Conservation (phyloP, 2,329 filamentous ascomycete genomes). For the Botrytis galanthina region DNA sequence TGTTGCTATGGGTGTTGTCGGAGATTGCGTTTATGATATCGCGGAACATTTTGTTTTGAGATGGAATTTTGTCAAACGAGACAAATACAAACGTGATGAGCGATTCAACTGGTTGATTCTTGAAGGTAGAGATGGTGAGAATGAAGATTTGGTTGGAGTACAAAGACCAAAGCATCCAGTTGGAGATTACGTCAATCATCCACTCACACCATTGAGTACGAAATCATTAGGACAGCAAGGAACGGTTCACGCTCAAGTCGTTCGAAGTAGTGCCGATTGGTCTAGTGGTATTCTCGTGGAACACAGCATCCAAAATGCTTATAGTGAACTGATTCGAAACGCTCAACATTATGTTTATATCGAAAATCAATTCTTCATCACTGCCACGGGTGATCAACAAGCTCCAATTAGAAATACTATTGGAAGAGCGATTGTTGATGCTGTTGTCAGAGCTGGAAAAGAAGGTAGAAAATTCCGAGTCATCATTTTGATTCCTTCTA, state of each 20-base stretch:
- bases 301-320: conserved; percentile 84
- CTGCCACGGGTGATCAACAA: conserved; percentile 86
- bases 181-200: conserved; percentile 82
- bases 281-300: conserved; percentile 85
- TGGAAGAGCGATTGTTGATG: conserved; percentile 86
- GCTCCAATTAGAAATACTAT: conserved; percentile 83
- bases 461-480: conserved; percentile 86
- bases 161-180: conserved; percentile 87
- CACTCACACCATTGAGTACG: conserved; percentile 63
- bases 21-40: conserved; percentile 88
- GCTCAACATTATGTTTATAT: conserved; percentile 95
- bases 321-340: conserved; percentile 77
- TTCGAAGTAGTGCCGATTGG: conserved; percentile 92
- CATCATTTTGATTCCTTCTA: conserved; percentile 84
- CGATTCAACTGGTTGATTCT: conserved; percentile 83
- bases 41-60: conserved; percentile 91
- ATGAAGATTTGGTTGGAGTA: conserved; percentile 84
- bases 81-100: conserved; percentile 92
- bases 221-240: conserved; percentile 66
- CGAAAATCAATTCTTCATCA: conserved; percentile 98
- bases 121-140: conserved; percentile 69
- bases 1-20: conserved; percentile 86
- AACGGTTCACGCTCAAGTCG: conserved; percentile 75
- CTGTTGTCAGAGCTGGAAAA: conserved; percentile 75
- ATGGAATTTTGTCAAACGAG: conserved; percentile 96